Evolutionary conservation across 805 yeast species (phyloP), one percentile per base, ranked within the genome.

Genomic region (Helenozyma baotianmanensis): DNA sequence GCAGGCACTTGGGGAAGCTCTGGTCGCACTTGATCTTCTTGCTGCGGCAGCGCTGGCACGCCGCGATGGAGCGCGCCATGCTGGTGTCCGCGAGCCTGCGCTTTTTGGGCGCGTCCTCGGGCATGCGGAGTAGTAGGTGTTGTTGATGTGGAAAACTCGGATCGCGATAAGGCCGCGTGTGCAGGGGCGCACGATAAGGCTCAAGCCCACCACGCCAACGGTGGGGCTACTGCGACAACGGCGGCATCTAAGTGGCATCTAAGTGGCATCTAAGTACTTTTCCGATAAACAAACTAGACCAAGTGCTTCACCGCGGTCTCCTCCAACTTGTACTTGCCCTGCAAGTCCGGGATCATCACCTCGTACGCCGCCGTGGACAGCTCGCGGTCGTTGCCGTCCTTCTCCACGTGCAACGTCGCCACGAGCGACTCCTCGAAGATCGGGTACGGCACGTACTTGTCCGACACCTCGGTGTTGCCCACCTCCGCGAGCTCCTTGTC

Each of bases 1-100:
- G 67, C n/a, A 72, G 54, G 49, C 89, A 81, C 35, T 71, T 67
- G 3, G 89, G 89, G 51, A 80, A 76, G 39, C 70, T 72, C 36
- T 76, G 82, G 41, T 82, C 83, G 54, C 89, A 82, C 44, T 70
- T 71, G 35, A 78, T 70, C 51, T 82, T 82, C 44, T 80, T 76
- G 33, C 58, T 52, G 12, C 95, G 72, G 48, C 96, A 88, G 35
- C 96, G 62, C 48, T 82, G 82, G 53, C 96, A 88, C 1, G 95
- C 95, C 0, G 86, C 74, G n/a, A 82, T 79, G 0, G 86, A 68
- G 33, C 88, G 62, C 3, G 86, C 69, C 4, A 19, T 25, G 14
- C 22, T 11, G 24, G 29, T 17, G 7, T 17, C 19, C 19, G 19
- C 19, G 19, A 17, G 19, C 19, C 8, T 17, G 19, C 19, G 19